phyloP scores from a whole-genome alignment of 2,329 filamentous ascomycete species.

The Scedosporium boydii region DNA sequence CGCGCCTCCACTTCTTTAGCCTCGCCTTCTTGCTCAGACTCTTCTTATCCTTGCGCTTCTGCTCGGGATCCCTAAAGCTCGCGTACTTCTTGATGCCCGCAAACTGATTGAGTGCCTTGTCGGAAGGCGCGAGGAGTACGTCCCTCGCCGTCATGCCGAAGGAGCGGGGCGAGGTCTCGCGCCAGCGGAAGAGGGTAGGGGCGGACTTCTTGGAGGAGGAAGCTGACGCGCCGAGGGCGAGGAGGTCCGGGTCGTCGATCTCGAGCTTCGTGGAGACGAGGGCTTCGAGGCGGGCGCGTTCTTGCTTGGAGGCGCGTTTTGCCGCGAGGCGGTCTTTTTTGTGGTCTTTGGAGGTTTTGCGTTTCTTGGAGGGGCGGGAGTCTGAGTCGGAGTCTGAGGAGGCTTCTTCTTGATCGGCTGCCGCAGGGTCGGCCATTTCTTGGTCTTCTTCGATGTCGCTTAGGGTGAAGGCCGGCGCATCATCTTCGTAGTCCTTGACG shows the following conservation, averaged over 20 bases:
- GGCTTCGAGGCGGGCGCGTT: conserved; percentile 75
- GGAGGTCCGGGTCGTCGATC: conserved; percentile 56
- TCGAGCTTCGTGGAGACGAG: conserved; percentile 76
- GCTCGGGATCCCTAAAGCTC: conserved; percentile 75
- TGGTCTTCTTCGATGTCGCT: conserved; percentile 42
- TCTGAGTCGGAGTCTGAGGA: conserved; percentile 24
- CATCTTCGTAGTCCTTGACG: conserved; percentile 74
- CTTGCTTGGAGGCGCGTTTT: conserved; percentile 67
- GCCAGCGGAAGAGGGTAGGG: conserved; percentile 66
- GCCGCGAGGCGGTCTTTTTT: conserved; percentile 48
- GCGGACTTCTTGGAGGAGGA: conserved; percentile 30
- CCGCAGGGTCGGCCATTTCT: conserved; percentile 24
- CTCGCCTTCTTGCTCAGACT: conserved; percentile 85
- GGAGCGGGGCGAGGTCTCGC: conserved; percentile 80
- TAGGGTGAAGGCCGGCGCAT: conserved; percentile 44
- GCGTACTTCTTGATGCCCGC: conserved; percentile 93
- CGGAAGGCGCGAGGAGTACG: conserved; percentile 80
- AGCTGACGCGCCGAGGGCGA: conserved; percentile 22
- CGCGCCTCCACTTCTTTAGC: conserved; percentile 72
- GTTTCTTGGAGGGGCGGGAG: conserved; percentile 40
- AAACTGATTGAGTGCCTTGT: conserved; percentile 78
- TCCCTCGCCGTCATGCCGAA: conserved; percentile 87
- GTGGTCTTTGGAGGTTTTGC: conserved; percentile 49
- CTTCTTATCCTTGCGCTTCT: conserved; percentile 85
- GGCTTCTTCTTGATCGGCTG: conserved; percentile 24